Evolutionary conservation across 1,284 basidiomycete genomes (phyloP).

Genomic region (Ceratobasidium theobromae): DNA sequence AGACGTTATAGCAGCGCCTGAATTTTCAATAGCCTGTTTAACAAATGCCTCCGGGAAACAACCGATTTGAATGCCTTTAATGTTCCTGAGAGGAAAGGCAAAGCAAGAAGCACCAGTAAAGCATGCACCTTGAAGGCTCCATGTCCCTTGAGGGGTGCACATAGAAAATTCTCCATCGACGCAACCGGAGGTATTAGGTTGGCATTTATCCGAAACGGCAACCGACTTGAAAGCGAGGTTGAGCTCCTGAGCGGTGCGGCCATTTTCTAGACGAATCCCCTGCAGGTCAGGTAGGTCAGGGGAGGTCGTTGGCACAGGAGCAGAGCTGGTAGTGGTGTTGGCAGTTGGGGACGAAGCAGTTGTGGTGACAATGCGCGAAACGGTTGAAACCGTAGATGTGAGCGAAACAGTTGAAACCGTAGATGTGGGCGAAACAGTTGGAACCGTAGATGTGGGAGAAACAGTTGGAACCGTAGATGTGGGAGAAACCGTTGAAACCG

Average conservation of each 20-base stretch:
- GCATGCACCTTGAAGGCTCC: background rate
- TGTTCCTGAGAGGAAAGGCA: conserved; percentile 2
- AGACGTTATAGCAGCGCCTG: background rate
- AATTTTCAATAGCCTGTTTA: conserved; percentile 2
- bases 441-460: background rate
- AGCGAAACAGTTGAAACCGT: background rate
- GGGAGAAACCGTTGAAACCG: background rate
- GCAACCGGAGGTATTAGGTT: conserved; percentile 10
- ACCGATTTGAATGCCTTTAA: conserved; percentile 14
- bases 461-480: background rate
- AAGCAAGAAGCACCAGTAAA: conserved; percentile 17
- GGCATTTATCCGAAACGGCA: conserved; percentile 3
- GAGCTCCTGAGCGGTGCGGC: conserved; percentile 14
- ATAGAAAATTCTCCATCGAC: conserved; percentile 13
- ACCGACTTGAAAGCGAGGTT: background rate
- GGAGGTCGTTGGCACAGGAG: background rate
- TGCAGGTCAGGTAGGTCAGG: background rate
- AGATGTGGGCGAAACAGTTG: background rate
- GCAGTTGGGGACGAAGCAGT: background rate
- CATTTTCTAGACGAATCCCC: conserved; percentile 4
- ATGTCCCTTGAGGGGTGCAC: background rate
- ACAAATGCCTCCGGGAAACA: conserved; percentile 7
- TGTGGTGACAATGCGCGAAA: background rate
- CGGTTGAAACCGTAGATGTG: background rate
- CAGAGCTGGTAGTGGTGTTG: background rate